Conservation (phyloP, 805 yeast genomes). For the Nakazawaea ambrosiae region DNA sequence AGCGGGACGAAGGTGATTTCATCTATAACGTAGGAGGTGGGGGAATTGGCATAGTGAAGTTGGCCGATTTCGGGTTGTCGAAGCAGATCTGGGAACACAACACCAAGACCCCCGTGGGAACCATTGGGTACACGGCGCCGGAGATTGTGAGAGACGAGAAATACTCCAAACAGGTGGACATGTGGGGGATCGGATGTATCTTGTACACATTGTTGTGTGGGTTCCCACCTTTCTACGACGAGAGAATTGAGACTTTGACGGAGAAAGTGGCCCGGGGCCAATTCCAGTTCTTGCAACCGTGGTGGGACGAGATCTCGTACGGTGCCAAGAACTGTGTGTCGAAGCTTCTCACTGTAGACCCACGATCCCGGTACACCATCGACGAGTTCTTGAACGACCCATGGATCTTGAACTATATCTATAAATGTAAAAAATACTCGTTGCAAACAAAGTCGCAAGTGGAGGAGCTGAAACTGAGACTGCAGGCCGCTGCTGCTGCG, state of each 20-base stretch:
- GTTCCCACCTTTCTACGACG: constrained; percentile 95
- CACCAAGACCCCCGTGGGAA: constrained; percentile 97
- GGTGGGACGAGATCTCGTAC: constrained; percentile 81
- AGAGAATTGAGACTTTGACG: constrained; percentile 64
- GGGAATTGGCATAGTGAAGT: constrained; percentile 78
- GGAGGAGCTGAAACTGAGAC: not conserved
- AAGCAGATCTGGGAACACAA: constrained; percentile 83
- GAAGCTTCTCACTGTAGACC: constrained; percentile 64
- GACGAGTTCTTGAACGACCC: constrained; percentile 71
- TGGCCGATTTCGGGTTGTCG: constrained; percentile 94
- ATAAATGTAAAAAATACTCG: constrained; percentile 10
- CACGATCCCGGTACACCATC: constrained; percentile 58
- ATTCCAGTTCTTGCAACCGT: constrained; percentile 67
- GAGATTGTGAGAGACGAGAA: constrained; percentile 92
- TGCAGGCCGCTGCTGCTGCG: not conserved
- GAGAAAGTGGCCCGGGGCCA: constrained; percentile 77
- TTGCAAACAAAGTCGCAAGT: constrained; percentile 8
- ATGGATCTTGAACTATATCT: constrained; percentile 44
- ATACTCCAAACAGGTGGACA: constrained; percentile 90
- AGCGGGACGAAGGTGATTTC: constrained; percentile 86
- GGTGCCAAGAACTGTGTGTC: constrained; percentile 68
- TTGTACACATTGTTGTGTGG: constrained; percentile 91
- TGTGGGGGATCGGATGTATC: constrained; percentile 99
- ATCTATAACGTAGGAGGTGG: constrained; percentile 83
- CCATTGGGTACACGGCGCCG: constrained; percentile 98